Base-by-base conservation (phyloP, 768 basidiomycete species). In the Phaeolepiota aurea region DNA sequence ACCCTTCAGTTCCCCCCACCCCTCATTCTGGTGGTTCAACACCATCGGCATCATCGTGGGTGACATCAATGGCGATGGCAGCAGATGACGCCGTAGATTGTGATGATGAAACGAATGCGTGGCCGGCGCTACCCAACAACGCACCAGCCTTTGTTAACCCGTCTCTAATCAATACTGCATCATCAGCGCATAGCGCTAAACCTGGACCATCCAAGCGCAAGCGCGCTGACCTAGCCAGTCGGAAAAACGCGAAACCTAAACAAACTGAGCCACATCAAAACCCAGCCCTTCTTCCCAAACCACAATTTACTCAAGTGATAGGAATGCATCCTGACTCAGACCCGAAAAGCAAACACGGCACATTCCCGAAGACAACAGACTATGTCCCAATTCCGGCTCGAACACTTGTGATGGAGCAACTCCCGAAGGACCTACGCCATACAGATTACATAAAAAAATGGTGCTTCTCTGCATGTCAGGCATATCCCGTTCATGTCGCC, bases 331-430 rank as follows among this genome's bases (percentile, higher is more conserved):
- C 63, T 3, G 68, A 75, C 38, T 61, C 57, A 10, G 69, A 73
- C 42, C 61, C 64, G 0, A 56, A 65, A 10, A 66, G 67, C 47
- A 71, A 64, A 44, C 71, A 69, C 45, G 71, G 72, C n/a, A 56
- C 61, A 2, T 77, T 73, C 51, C 52, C 57, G 40, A 41, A 45
- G 49, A 48, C 46, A 35, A 49, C 47, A 5, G 38, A 51, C 0
- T 69, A 73, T 44, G 54, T 58, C 7, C 74, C 75, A 31, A 68
- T 70, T 46, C 69, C 69, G 3, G 58, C 68, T 2, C 63, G 72
- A 11, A 74, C 76, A 1, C 55, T 80, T 20, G 72, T 80, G 18
- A 67, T 80, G 57, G 75, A 78, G 46, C 67, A 69, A 39, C 56
- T 80, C 3, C 77, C 76, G 1, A 74, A 72, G 44, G 51, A 62